Percentiles rank a stretch among this genome's conserved stretches.
Evolutionary conservation across 1,284 basidiomycete species (phyloP).

Genomic region (Agroathelia rolfsii): DNA sequence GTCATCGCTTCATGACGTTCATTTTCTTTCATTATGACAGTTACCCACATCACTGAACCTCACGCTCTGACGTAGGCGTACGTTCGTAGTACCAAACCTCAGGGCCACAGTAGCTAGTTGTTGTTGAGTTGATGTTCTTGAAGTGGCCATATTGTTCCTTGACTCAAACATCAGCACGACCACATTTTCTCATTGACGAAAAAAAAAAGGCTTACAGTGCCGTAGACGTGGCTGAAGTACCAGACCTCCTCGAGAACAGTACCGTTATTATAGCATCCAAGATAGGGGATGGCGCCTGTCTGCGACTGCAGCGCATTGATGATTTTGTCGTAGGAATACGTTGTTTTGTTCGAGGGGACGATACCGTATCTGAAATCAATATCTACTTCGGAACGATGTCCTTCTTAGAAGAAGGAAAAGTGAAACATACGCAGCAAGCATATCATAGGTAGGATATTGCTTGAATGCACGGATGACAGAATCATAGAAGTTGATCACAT

Average conservation of each 20-base stretch:
- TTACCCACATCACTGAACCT: no score
- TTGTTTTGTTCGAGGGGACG: constrained; percentile 57
- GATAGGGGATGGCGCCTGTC: constrained; percentile 50
- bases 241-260: constrained; percentile 54
- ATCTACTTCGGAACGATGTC: no score
- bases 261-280: constrained; percentile 48
- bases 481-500: constrained; percentile 66
- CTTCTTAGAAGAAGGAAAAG: constrained; percentile 1
- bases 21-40: no score
- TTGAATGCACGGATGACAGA: constrained; percentile 51
- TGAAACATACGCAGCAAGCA: constrained; percentile 47
- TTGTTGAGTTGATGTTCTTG: constrained; percentile 47
- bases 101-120: constrained; percentile 37
- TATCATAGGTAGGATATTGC: constrained; percentile 51
- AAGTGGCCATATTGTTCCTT: constrained; percentile 59
- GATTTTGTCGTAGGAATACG: constrained; percentile 47
- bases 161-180: constrained; percentile 3
- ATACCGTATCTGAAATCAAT: constrained; percentile 40
- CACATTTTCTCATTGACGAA: background rate
- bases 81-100: constrained; percentile 57
- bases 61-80: constrained; percentile 38
- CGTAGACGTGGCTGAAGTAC: constrained; percentile 58
- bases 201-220: constrained; percentile 34
- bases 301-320: constrained; percentile 46
- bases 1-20: no score